Base-by-base conservation (phyloP, 2,329 filamentous ascomycete species). In the Diaporthe vexans region DNA sequence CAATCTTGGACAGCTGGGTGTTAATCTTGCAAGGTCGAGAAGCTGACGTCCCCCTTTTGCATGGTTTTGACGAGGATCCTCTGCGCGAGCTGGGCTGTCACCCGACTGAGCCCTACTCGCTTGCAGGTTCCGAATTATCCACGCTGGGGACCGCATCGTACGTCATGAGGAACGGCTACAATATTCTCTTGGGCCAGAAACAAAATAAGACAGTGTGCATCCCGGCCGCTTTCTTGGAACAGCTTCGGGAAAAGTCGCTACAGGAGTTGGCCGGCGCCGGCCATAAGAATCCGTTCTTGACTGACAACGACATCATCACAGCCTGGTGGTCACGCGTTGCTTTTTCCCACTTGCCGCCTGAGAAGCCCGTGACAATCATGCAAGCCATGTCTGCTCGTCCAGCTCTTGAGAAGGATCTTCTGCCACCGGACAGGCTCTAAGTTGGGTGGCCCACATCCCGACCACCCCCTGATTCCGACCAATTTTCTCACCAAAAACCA, bases 1-100 rank as follows among this genome's bases (percentile, higher is more conserved):
- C 80, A 4, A 77, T 88, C 11, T 73, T 87, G 1, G 78, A 82
- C 15, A 82, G 79, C n/a, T 88, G 86, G 86, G 80, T 78, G 0
- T 71, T 82, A 6, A 80, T 86, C 5, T 77, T 88, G 6, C 77
- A 80, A 13, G 84, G 83, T 0, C 78, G 78, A 7, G 83, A 82
- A 15, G 77, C 79, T 29, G 80, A 85, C 65, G 78, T 87, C 2
- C 78, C 77, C 4, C 70, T 76, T n/a, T 79, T 81, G 9, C 76
- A 76, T 21, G 80, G 78, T 3, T 58, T 78, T 35, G 77, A 80
- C 24, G 69, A 78, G 8, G 84, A 86, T 56, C 80, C 81, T 1
- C 74, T 86, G n/a, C 76, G 74, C 7, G 68, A 76, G 5, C 72
- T 82, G 3, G 80, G 79, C 13, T 75, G 65, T 29, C 73, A 75